A percentile compares a stretch with the other conserved stretches of the same genome.
Evolutionary conservation across 129 eudicot genomes (phyloP).

Genomic region (Silybum marianum): DNA sequence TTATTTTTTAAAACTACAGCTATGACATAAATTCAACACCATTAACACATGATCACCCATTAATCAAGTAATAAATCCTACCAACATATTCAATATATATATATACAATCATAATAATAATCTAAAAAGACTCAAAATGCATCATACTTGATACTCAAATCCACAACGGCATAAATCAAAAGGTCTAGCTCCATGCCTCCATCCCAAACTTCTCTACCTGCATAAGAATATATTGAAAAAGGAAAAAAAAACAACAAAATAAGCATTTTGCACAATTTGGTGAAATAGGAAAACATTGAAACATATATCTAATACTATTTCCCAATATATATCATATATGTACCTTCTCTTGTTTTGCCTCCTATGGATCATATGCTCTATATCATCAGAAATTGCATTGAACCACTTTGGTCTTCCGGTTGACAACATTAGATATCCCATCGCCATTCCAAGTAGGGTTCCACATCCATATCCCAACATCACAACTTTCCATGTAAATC

Average conservation of each 20-base stretch:
- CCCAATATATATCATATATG: neutral
- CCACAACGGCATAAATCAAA: neutral
- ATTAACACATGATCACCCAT: neutral
- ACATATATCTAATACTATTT: neutral
- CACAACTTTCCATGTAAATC: constrained; percentile 30
- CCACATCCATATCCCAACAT: constrained; percentile 34
- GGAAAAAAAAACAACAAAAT: neutral
- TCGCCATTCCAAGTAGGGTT: constrained; percentile 2
- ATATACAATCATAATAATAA: no score
- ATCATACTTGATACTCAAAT: neutral
- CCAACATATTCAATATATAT: no score
- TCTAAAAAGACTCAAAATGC: neutral
- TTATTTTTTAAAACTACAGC: no score
- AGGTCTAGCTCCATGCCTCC: constrained; percentile 11
- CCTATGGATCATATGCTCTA: constrained; percentile 7
- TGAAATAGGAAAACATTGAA: neutral
- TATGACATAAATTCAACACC: no score
- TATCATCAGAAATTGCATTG: constrained; percentile 13
- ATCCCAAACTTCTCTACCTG: constrained; percentile 4
- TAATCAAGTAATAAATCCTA: neutral
- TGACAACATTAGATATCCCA: constrained; percentile 21
- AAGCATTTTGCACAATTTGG: neutral
- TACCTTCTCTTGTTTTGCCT: constrained; percentile 8
- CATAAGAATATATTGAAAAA: neutral
- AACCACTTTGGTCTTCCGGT: constrained; percentile 33